Conservation (phyloP, 306 rosid genomes). For the Malus asiatica region DNA sequence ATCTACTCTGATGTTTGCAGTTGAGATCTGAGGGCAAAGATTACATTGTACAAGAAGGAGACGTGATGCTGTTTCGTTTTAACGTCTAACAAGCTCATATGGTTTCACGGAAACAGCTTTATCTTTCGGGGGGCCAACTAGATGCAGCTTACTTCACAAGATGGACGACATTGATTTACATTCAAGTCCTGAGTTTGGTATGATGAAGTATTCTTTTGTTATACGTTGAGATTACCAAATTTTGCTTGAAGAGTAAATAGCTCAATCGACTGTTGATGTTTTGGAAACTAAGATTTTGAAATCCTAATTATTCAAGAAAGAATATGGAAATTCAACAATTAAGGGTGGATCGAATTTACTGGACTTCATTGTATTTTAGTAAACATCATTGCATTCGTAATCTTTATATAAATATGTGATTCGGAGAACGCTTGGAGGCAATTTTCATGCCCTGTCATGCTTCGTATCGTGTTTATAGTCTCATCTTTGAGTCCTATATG, state of each 20-base stretch:
- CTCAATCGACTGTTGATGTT: not conserved
- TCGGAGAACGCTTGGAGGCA: not conserved
- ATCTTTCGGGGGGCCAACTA: not conserved
- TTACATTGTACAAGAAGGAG: constrained; percentile 86
- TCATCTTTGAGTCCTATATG: not conserved
- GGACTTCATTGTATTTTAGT: not conserved
- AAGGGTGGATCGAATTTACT: not conserved
- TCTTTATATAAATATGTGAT: not conserved
- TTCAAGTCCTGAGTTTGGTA: not conserved
- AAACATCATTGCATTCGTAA: not conserved
- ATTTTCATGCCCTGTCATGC: not conserved
- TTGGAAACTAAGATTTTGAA: not conserved
- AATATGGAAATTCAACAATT: not conserved
- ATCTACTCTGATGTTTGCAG: constrained; percentile 40
- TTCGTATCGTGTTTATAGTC: not conserved
- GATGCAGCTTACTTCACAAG: constrained; percentile 3
- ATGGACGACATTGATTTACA: not conserved
- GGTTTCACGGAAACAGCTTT: not conserved
- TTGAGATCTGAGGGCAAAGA: constrained; percentile 95
- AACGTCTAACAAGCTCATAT: constrained; percentile 44
- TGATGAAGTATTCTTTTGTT: constrained; percentile 20
- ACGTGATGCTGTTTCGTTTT: constrained; percentile 93
- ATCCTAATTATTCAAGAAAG: not conserved
- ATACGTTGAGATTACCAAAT: not conserved
- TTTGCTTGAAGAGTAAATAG: constrained; percentile 21